Evolutionary conservation across 2,329 filamentous ascomycete species (phyloP).

Genomic region (Eurotiales sp.): DNA sequence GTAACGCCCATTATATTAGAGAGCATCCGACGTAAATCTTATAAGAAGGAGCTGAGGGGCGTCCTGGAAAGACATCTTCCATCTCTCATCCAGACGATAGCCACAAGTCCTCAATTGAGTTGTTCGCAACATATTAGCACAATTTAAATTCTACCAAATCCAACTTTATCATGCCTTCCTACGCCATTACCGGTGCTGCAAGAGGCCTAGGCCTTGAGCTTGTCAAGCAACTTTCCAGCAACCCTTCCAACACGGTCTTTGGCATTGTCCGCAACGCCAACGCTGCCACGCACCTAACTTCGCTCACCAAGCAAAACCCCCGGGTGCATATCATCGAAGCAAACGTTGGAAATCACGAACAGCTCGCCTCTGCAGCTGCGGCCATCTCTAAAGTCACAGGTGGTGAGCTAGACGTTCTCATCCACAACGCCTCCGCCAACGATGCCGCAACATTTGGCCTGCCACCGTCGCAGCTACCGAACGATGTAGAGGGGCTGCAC

Average conservation of each 20-base stretch:
- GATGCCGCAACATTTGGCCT: slow-evolving; percentile 17
- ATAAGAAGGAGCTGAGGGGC: too few species aligned
- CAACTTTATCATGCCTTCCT: slow-evolving; percentile 32
- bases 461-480: slow-evolving; percentile 16
- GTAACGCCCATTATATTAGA: too few species aligned
- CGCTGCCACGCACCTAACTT: slow-evolving; percentile 25
- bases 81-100: not conserved
- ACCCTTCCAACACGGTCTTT: slow-evolving; percentile 34
- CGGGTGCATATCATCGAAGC: slow-evolving; percentile 38
- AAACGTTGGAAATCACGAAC: slow-evolving; percentile 27
- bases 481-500: not conserved
- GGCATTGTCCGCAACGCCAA: slow-evolving; percentile 36
- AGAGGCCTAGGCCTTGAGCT: slow-evolving; percentile 33
- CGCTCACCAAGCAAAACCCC: slow-evolving; percentile 12
- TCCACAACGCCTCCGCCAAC: slow-evolving; percentile 39
- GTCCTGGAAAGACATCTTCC: too few species aligned
- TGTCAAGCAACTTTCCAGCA: slow-evolving; percentile 26
- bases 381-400: slow-evolving; percentile 30
- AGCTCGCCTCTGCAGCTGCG: slow-evolving; percentile 33
- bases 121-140: too few species aligned
- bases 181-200: slow-evolving; percentile 32
- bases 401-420: slow-evolving; percentile 40
- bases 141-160: too few species aligned
- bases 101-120: not conserved
- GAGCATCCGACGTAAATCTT: too few species aligned